Base-by-base conservation (phyloP, 2,329 filamentous ascomycete species). In the Colletotrichum gigasporum region DNA sequence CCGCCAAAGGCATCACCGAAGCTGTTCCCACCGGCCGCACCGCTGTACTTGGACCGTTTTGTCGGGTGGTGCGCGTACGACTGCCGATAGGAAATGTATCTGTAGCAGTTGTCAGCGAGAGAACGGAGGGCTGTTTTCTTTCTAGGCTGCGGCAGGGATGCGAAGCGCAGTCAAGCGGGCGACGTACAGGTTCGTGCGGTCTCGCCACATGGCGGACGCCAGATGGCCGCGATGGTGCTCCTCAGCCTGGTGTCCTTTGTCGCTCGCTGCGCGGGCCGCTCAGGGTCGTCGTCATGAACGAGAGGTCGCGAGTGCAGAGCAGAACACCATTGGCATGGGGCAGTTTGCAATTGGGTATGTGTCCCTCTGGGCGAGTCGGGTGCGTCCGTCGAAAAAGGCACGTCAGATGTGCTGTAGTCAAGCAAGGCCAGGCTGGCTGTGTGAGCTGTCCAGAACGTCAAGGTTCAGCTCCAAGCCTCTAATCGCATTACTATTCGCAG, bases 51-150 rank as follows among this genome's bases (percentile, higher is more conserved):
- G 70, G 89, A 88, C 80, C 94, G 93, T 81, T 96, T 94, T 66
- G 90, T 87, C 56, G 96, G 96, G 77, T 97, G 94, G 79, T 98
- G 96, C 72, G 94, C 89, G 80, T 97, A 98, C 73, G 95, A 98
- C 83, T 99, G 96, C 74, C 96, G 94, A 85, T 98, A 99, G 79
- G 96, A 98, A 77, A 99, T 96, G 79, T 96, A 99, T 77, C 95
- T 97, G 75, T 41, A 61, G 42, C 39, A 66, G 6, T 14, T 64
- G 72, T 78, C 70, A 78, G 75, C 69, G 67, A 28, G 48, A 53
- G 32, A 16, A 54, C 51, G 63, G 26, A 22, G 45, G 51, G 39
- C 30, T 26, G 42, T 9, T 45, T 7, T 28, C n/a, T 16, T n/a
- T 11, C 10, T 42, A 22, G n/a, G n/a, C n/a, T n/a, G n/a, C n/a